Base-by-base conservation (phyloP, 1,284 basidiomycete genomes). In the Tremellales sp. region DNA sequence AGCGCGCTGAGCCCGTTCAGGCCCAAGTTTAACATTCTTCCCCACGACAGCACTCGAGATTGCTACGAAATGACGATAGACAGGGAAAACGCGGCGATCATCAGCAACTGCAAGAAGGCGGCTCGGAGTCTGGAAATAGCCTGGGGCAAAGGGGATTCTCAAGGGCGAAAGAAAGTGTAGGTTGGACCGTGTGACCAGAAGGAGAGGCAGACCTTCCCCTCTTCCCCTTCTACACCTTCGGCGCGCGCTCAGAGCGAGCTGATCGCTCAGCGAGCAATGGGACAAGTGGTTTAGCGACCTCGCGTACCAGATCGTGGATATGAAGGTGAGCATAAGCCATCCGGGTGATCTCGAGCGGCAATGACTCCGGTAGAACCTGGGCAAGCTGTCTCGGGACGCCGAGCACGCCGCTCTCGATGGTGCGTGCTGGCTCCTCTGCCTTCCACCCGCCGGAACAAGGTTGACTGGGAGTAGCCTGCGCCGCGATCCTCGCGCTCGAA, bases 221-320 rank as follows among this genome's bases (percentile, higher is more conserved):
- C 33, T 17, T 22, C 27, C 44, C 21, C 17, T 24, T 40, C 23
- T 21, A 6, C 19, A 24, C 15, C 15, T 23, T 5, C 17, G 19
- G 19, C 15, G 21, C 21, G 39, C 19, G 10, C 23, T 11, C 17
- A 7, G 17, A 12, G n/a, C 25, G 21, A 31, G 25, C 42, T 47
- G 45, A 43, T 11, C 21, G 13, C 15, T 25, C 25, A 52, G 51
- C 6, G 39, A 23, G 15, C 26, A 41, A 6, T 53, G 44, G 47
- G 52, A 53, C 35, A 33, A 44, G 22, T 45, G 39, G 42, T 53
- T 53, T 27, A 41, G 48, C 6, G 47, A 43, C 17, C 22, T 49
- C 22, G 31, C 47, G 13, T 21, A 7, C 6, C 21, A 35, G 15
- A 40, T 43, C 13, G 26, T 39, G n/a, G 47, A 49, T 29, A 10